Base-by-base conservation (phyloP, 176 grass and related monocot genomes). In the Areca catechu region DNA sequence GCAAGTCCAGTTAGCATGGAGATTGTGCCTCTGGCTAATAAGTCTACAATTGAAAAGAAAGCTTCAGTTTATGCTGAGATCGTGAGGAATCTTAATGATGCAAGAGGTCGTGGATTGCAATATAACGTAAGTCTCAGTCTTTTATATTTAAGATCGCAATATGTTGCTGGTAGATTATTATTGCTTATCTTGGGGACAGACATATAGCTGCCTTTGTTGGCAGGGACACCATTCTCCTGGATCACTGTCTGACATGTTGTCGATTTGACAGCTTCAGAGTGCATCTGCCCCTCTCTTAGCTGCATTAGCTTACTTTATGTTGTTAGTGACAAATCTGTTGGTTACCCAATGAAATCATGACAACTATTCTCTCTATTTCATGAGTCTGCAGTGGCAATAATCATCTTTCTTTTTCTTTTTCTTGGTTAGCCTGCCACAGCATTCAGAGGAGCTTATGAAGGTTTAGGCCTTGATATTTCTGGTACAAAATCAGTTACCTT, bases 21-120 rank as follows among this genome's bases (percentile, higher is more conserved):
- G 50, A 64, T 92, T 54, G 72, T 85, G 58, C 80, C 93, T 20
- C 72, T 79, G 72, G 82, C 84, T 37, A 86, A 82, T 65, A 88
- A 92, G 67, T 77, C 83, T 61, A 80, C 85, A 83, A 85, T 84
- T 53, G 93, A 98, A 66, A 98, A 88, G 48, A 98, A 98, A 64
- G 81, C 78, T 88, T 74, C 87, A 51, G 78, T 83, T 67, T 98
- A 98, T 83, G 87, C 84, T 70, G 84, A 71, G 66, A 70, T 62
- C 61, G 66, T 98, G 54, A 88, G 71, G 57, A 79, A 79, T 56
- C 84, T 98, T 21, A 98, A 98, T 53, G 87, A 89, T 71, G 81
- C 84, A 76, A 88, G 93, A 85, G 82, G 73, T 18, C 66, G 78
- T 53, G 75, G 78, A 68, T 70, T 98, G 54, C 79, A 81, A 72